phyloP scores from a whole-genome alignment of 2,329 filamentous ascomycete species.

The Fusarium setosum region DNA sequence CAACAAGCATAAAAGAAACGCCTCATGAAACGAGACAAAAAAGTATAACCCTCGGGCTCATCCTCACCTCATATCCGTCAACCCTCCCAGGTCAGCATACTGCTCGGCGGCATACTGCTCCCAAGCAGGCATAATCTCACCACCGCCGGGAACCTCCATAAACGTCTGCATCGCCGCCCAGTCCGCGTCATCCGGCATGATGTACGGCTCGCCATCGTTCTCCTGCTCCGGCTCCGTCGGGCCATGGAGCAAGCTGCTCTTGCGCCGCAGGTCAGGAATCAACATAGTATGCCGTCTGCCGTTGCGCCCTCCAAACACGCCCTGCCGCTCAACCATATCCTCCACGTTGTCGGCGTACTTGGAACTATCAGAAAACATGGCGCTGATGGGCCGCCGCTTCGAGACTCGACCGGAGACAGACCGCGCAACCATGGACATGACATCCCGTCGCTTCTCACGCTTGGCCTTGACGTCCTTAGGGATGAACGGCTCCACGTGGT shows the following conservation, averaged over 20 bases:
- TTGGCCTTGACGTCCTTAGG: conserved; percentile 37
- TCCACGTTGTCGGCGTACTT: conserved; percentile 43
- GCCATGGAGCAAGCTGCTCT: conserved; percentile 26
- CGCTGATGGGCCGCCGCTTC: conserved; percentile 44
- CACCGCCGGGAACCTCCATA: conserved; percentile 42
- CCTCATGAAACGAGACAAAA: conserved; percentile 21
- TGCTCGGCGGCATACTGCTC: too few species aligned
- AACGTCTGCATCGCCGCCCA: conserved; percentile 53
- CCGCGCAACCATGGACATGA: conserved; percentile 42
- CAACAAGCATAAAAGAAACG: conserved; percentile 10
- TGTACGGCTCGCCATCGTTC: conserved; percentile 43
- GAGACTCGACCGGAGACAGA: conserved; percentile 40
- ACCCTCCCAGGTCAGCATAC: conserved; percentile 57
- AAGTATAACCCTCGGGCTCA: not conserved
- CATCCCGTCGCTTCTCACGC: conserved; percentile 44
- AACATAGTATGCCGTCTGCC: conserved; percentile 38
- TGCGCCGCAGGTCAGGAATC: conserved; percentile 39
- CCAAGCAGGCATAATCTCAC: conserved; percentile 52
- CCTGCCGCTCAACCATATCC: conserved; percentile 28
- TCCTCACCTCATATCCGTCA: conserved; percentile 51
- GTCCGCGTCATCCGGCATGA: conserved; percentile 47
- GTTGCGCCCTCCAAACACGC: conserved; percentile 5
- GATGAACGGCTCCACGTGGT: conserved; percentile 21
- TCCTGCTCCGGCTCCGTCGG: conserved; percentile 9
- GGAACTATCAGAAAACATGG: conserved; percentile 42